These are phyloP conservation scores for Triticum timopheevii DNA, from an alignment of 176 grass and related monocot genomes.

Conservation along the genomic window DNA sequence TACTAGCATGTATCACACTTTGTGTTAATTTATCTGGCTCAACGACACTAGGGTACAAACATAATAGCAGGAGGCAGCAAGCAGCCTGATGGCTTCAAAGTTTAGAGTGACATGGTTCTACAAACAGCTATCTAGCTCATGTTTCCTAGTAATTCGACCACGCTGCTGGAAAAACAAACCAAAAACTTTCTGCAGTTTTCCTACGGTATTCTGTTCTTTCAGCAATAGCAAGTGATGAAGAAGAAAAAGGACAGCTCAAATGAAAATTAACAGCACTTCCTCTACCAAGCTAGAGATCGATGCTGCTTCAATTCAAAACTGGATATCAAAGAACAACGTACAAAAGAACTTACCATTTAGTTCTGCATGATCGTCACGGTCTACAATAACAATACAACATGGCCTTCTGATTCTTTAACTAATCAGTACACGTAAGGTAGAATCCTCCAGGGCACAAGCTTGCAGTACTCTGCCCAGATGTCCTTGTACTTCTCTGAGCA, in stretches of 20 bases:
- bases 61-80: too few species aligned
- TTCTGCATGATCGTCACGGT: not conserved
- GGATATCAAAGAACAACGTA: not conserved
- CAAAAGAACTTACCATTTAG: not conserved
- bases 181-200: not conserved
- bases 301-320: not conserved
- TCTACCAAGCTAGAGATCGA: not conserved
- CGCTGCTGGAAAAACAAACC: not conserved
- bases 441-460: constrained; percentile 85
- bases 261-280: not conserved
- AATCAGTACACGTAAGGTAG: constrained; percentile 71
- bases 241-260: not conserved
- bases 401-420: not conserved
- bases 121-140: not conserved
- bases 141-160: not conserved
- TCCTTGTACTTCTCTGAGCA: constrained; percentile 92
- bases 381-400: not conserved
- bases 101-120: too few species aligned
- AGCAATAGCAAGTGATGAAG: not conserved
- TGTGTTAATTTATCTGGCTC: too few species aligned
- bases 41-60: too few species aligned
- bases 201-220: not conserved
- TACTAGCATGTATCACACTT: too few species aligned
- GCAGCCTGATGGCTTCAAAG: too few species aligned
- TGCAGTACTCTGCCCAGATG: constrained; percentile 88